phyloP scores from a whole-genome alignment of 306 rosid genomes.

The Quercus wislizeni region DNA sequence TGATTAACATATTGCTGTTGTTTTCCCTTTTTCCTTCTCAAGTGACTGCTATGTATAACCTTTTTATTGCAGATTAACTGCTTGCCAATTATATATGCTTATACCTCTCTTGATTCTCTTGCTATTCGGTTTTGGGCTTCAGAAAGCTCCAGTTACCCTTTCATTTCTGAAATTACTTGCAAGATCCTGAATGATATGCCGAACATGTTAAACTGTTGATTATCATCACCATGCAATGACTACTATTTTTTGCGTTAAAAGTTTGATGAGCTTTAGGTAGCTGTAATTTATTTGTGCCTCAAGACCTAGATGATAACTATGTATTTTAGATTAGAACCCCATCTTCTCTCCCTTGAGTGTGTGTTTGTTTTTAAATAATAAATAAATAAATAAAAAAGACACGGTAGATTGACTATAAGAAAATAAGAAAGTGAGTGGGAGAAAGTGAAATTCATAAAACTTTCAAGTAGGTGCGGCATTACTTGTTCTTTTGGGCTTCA shows the following conservation, averaged over 20 bases:
- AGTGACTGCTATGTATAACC: not conserved
- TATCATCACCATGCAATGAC: not conserved
- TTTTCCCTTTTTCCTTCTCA: not conserved
- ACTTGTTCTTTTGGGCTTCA: too few relatives aligned
- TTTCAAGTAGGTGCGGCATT: too few relatives aligned
- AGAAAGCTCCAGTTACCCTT: not conserved
- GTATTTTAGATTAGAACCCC: not conserved
- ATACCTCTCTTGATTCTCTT: not conserved
- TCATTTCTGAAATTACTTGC: not conserved
- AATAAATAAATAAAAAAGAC: too few relatives aligned
- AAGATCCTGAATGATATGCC: not conserved
- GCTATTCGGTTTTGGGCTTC: not conserved
- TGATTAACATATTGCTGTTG: not conserved
- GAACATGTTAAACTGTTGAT: not conserved
- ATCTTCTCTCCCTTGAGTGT: too few relatives aligned
- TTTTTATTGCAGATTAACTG: not conserved
- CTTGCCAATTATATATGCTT: not conserved
- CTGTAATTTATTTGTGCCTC: not conserved
- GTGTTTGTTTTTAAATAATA: too few relatives aligned
- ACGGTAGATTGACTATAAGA: too few relatives aligned
- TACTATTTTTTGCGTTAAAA: not conserved
- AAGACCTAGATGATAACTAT: not conserved
- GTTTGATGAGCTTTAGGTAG: not conserved
- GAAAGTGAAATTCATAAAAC: too few relatives aligned
- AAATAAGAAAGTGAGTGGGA: too few relatives aligned